Conservation (phyloP, 208 protist species). For the Naegleria lovaniensis region DNA sequence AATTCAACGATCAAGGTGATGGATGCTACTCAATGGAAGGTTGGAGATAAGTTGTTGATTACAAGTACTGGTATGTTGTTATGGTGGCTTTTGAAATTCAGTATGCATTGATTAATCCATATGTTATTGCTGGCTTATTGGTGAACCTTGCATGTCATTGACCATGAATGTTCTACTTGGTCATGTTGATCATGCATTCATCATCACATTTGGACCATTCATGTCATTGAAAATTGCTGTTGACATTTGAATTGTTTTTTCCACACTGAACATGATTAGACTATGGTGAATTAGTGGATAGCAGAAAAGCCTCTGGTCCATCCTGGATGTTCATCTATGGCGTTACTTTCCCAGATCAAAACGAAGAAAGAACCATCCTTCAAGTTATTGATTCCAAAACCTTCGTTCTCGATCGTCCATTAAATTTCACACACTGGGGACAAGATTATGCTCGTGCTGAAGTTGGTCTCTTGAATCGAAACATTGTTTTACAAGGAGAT, state of each 20-base stretch:
- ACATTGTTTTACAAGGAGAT: not conserved
- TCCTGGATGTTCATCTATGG: too few species aligned
- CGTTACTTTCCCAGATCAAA: not conserved
- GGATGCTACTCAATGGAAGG: not conserved
- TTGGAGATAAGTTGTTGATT: not conserved
- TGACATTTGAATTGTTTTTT: too few species aligned
- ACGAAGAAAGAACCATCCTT: not conserved
- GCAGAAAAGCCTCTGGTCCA: too few species aligned
- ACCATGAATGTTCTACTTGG: too few species aligned
- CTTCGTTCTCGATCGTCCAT: not conserved
- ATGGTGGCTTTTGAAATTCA: too few species aligned
- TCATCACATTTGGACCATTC: too few species aligned
- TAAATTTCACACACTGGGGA: not conserved
- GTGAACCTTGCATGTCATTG: too few species aligned
- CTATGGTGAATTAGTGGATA: not conserved
- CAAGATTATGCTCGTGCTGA: constrained; percentile 8
- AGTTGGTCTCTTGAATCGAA: not conserved
- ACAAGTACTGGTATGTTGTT: not conserved
- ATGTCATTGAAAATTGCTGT: too few species aligned
- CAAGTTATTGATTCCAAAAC: not conserved
- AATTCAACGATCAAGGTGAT: not conserved
- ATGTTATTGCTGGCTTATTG: too few species aligned
- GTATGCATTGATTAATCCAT: too few species aligned
- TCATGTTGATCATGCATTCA: too few species aligned
- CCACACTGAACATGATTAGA: too few species aligned